phyloP scores from a whole-genome alignment of 768 basidiomycete species.

The Amanita thiersii region DNA sequence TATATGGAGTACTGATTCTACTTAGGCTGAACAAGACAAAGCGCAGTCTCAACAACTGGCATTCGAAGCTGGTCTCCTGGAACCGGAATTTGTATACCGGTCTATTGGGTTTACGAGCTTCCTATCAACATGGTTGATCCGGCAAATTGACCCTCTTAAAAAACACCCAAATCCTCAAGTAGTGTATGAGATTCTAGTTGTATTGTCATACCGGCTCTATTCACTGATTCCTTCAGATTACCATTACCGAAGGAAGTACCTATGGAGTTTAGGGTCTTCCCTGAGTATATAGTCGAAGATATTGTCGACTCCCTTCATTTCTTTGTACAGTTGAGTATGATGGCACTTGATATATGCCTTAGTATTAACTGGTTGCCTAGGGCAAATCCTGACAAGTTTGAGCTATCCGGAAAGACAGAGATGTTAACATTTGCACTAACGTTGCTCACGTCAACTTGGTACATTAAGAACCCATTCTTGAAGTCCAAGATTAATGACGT shows the following conservation, averaged over 20 bases:
- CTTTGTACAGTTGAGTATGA: conserved; percentile 56
- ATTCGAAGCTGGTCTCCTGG: conserved; percentile 78
- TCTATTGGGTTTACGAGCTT: conserved; percentile 83
- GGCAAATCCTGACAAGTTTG: conserved; percentile 70
- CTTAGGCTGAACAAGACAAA: conserved; percentile 60
- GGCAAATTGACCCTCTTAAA: conserved; percentile 77
- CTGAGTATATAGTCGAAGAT: conserved; percentile 93
- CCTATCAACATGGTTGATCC: conserved; percentile 89
- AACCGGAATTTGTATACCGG: conserved; percentile 76
- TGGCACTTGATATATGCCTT: not conserved
- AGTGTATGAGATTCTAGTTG: conserved; percentile 60
- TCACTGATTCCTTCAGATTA: conserved; percentile 38
- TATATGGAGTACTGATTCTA: not conserved
- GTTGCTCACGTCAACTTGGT: conserved; percentile 91
- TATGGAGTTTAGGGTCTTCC: conserved; percentile 75
- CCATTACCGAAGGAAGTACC: conserved; percentile 85
- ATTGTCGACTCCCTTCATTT: conserved; percentile 86
- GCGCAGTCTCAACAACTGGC: conserved; percentile 69
- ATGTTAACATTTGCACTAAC: conserved; percentile 82
- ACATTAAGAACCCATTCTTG: conserved; percentile 97
- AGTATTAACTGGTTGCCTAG: conserved; percentile 22
- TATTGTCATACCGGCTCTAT: not conserved
- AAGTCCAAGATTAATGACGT: conserved; percentile 96
- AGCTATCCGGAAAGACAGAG: conserved; percentile 78
- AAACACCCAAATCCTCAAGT: conserved; percentile 63